Evolutionary conservation across 352 stramenopile species (phyloP).

Genomic region (Phytophthora meadii): DNA sequence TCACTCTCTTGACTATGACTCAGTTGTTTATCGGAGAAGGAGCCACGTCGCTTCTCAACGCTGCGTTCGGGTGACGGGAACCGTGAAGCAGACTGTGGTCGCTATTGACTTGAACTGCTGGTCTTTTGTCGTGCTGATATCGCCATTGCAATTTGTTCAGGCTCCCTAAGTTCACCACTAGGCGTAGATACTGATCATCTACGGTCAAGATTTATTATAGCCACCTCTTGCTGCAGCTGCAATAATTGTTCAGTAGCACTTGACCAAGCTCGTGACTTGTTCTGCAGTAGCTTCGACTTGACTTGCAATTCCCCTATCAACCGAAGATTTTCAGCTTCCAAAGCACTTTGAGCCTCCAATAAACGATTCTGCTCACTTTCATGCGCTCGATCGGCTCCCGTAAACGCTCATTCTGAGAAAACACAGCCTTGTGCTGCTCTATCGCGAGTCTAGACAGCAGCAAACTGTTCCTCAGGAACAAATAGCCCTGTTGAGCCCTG

Average conservation of each 20-base stretch:
- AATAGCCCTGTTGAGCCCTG: constrained; percentile 17
- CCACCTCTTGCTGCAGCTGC: constrained; percentile 82
- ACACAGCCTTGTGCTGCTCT: constrained; percentile 65
- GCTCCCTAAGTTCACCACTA: constrained; percentile 10
- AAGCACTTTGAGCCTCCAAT: constrained; percentile 54
- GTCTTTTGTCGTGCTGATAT: constrained; percentile 25
- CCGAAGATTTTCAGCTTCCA: constrained; percentile 77
- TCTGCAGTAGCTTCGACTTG: constrained; percentile 84
- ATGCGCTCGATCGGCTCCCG: constrained; percentile 51
- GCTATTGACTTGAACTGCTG: constrained; percentile 12
- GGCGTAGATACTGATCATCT: constrained; percentile 19
- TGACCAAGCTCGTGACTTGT: constrained; percentile 87
- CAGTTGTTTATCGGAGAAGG: constrained; percentile 21
- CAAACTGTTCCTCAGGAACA: constrained; percentile 39
- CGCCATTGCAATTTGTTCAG: constrained; percentile 35
- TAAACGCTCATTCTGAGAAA: constrained; percentile 61
- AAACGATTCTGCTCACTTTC: constrained; percentile 66
- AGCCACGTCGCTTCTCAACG: constrained; percentile 30
- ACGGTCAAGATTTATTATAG: constrained; percentile 79
- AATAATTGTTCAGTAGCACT: constrained; percentile 78
- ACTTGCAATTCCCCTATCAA: constrained; percentile 80
- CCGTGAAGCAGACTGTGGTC: constrained; percentile 33
- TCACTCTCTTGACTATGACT: not conserved
- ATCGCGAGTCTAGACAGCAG: constrained; percentile 42
- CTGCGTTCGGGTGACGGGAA: constrained; percentile 33